These are phyloP conservation scores for Fusarium sp. DNA, from an alignment of 2,329 filamentous ascomycete species.

Conservation along the genomic window DNA sequence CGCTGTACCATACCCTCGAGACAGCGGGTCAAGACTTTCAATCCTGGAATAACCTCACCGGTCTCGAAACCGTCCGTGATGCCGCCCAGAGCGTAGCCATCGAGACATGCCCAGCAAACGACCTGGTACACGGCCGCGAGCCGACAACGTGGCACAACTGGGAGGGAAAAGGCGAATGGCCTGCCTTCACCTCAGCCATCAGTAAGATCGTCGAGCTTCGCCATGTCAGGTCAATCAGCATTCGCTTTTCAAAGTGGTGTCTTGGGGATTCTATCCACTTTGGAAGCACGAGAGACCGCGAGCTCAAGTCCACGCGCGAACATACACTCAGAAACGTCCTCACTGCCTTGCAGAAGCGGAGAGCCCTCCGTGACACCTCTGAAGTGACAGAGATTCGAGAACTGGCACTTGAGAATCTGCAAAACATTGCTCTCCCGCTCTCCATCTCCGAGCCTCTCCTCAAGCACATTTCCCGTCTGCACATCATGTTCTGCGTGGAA, in stretches of 20 bases:
- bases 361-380: not conserved
- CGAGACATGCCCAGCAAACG: not conserved
- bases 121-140: not conserved
- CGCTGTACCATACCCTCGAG: not conserved
- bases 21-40: not conserved
- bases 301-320: not conserved
- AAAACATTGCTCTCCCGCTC: slow-evolving; percentile 24
- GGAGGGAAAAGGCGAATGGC: not conserved
- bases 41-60: not conserved
- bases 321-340: not conserved
- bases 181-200: not conserved
- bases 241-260: not conserved
- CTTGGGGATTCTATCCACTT: not conserved
- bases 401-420: slow-evolving; percentile 32
- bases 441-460: slow-evolving; percentile 12
- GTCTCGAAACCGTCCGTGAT: not conserved
- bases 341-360: not conserved
- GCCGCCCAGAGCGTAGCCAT: not conserved
- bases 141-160: not conserved
- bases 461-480: slow-evolving; percentile 26
- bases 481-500: slow-evolving; percentile 28
- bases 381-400: not conserved
- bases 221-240: not conserved
- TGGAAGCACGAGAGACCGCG: not conserved
- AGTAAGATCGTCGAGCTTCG: not conserved